Evolutionary conservation across 2,329 filamentous ascomycete genomes (phyloP), one percentile per base, ranked within the genome.

Genomic region (Monilinia fructigena): DNA sequence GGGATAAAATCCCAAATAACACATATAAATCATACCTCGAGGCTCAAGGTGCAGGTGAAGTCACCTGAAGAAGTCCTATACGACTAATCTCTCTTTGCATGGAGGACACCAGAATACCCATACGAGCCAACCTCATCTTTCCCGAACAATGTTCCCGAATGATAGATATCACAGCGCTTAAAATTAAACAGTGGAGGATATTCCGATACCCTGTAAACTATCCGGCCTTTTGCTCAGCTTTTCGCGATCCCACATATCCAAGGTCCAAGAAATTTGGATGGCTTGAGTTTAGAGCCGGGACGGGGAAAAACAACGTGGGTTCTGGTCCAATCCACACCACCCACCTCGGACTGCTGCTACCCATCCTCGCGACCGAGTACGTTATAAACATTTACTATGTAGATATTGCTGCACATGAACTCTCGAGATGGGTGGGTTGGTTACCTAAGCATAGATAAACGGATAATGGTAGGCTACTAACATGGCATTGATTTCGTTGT

Each of bases 241-340:
- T 45, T n/a, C 23, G 38, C 55, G 28, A 31, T 45, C 28, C 38
- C n/a, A 31, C 40, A 45, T 42, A 58, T 58, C 23, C 55, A 58
- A 58, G 7, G 31, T 35, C 31, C 31, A 35, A 35, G 23, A 38
- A 42, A 28, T 38, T 58, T 23, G 16, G 38, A 26, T 28, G 23
- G 23, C 23, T 45, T 55, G 53, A 35, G 4, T 35, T 35, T 35
- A 5, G 31, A 35, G 31, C 31, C 31, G 6, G 31, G 31, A 35
- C 6, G 31, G 31, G 31, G 31, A 1, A 35, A 31, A 35, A 35
- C 7, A 5, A 8, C 31, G 5, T 35, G 31, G 31, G 54, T 26
- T 40, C 38, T 55, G 54, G 20, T 40, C 54, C 54, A 35, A 6
- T 35, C 38, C 6, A 50, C 56, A 23, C 56, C 28, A 60, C 56